Percentiles rank a stretch among this genome's conserved stretches.
Conservation (phyloP, 2,329 filamentous ascomycete species). For the Fusarium subglutinans region DNA sequence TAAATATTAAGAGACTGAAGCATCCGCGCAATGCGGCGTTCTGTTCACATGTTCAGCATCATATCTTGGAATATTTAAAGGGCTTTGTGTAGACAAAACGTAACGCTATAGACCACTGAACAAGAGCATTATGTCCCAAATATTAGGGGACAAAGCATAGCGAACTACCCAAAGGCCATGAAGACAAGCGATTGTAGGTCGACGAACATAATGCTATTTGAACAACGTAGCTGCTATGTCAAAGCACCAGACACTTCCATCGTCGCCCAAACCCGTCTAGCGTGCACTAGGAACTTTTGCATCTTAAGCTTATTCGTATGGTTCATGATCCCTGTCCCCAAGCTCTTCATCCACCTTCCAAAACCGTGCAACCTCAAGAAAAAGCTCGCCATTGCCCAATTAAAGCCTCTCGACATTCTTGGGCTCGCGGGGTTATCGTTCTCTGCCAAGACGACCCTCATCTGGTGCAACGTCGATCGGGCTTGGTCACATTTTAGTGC, state of each 20-base stretch:
- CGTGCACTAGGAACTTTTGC: conserved; percentile 26
- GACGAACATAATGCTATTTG: neutral
- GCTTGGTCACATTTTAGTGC: neutral
- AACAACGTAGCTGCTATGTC: neutral
- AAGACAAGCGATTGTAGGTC: neutral
- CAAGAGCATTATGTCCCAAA: neutral
- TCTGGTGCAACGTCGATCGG: neutral
- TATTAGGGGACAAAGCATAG: neutral
- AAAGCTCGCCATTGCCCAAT: neutral
- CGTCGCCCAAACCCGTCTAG: neutral
- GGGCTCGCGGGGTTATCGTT: neutral
- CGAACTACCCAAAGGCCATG: fast-evolving
- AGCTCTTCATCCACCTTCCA: conserved; percentile 19
- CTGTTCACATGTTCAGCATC: neutral
- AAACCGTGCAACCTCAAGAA: neutral
- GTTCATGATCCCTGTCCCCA: conserved; percentile 22
- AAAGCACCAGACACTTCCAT: too few relatives aligned
- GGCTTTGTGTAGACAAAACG: neutral
- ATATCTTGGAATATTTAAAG: neutral
- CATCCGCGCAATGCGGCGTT: too few relatives aligned
- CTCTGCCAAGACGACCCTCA: neutral
- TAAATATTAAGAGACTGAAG: neutral
- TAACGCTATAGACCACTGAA: neutral
- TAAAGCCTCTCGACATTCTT: neutral
- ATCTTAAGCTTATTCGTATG: conserved; percentile 32